Evolutionary conservation across 768 basidiomycete genomes (phyloP).

Genomic region (Lentinula sp.): DNA sequence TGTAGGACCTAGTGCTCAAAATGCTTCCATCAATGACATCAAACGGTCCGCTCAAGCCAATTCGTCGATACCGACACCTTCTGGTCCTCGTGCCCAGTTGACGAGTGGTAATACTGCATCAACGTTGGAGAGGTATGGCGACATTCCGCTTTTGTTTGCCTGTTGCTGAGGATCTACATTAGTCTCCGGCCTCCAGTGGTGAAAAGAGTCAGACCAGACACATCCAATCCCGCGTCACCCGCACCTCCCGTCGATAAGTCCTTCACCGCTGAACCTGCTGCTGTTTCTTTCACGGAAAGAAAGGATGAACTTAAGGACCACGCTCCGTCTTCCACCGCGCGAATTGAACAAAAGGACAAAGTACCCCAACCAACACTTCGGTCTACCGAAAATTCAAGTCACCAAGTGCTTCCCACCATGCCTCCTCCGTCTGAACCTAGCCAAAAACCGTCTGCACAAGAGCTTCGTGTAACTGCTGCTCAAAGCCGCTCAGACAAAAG

Average conservation of each 20-base stretch:
- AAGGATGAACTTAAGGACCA: background rate
- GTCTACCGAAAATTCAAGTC: slow-evolving; percentile 30
- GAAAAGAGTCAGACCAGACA: slow-evolving; percentile 46
- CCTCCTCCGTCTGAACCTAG: slow-evolving; percentile 76
- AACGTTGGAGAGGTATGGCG: slow-evolving; percentile 14
- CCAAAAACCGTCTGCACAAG: slow-evolving; percentile 72
- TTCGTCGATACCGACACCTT: slow-evolving; percentile 31
- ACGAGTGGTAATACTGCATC: slow-evolving; percentile 16
- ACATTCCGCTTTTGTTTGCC: background rate
- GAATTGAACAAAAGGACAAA: background rate
- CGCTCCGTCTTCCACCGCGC: background rate
- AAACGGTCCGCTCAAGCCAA: slow-evolving; percentile 30
- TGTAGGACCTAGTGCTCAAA: slow-evolving; percentile 32
- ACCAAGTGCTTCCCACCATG: slow-evolving; percentile 46
- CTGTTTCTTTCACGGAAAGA: background rate
- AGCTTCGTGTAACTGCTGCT: slow-evolving; percentile 74
- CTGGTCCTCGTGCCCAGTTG: slow-evolving; percentile 55
- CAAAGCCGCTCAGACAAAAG: slow-evolving; percentile 44
- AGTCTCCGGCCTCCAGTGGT: slow-evolving; percentile 81
- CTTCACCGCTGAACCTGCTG: background rate
- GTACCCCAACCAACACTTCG: slow-evolving; percentile 20
- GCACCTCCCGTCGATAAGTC: slow-evolving; percentile 17
- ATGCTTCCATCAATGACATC: slow-evolving; percentile 22
- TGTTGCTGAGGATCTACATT: slow-evolving; percentile 8
- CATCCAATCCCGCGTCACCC: slow-evolving; percentile 27